Evolutionary conservation across 2,329 filamentous ascomycete species (phyloP).

Genomic region (Colletotrichum filicis): DNA sequence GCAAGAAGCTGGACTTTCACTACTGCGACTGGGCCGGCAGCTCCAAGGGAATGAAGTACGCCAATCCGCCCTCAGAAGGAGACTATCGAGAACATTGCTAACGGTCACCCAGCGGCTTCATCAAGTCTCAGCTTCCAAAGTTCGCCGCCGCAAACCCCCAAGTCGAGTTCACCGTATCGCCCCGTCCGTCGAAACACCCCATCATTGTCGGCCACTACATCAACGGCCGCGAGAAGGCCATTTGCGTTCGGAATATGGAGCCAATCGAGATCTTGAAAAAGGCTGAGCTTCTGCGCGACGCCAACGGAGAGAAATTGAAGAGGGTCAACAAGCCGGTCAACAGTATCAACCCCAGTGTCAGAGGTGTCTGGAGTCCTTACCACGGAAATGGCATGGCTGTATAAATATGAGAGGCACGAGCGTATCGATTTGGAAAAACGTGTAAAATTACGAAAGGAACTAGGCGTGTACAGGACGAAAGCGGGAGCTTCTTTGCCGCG

Average conservation of each 20-base stretch:
- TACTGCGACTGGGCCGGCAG: conserved; percentile 98
- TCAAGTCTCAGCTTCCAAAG: conserved; percentile 77
- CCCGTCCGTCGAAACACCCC: conserved; percentile 89
- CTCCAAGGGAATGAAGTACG: conserved; percentile 92
- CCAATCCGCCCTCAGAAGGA: not conserved
- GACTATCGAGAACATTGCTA: conserved; percentile 35
- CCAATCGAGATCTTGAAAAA: conserved; percentile 85
- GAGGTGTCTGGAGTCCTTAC: conserved; percentile 78
- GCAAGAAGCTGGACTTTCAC: conserved; percentile 94
- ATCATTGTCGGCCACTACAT: conserved; percentile 91
- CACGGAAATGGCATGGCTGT: conserved; percentile 69
- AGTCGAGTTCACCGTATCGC: conserved; percentile 92
- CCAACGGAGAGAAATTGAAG: conserved; percentile 79
- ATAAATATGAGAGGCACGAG: conserved; percentile 44
- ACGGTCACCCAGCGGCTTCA: conserved; percentile 73
- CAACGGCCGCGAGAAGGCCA: conserved; percentile 85
- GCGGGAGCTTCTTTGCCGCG: conserved; percentile 5
- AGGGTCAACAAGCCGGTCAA: conserved; percentile 71
- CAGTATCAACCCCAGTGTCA: conserved; percentile 73
- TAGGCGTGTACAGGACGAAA: conserved; percentile 12
- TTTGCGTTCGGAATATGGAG: conserved; percentile 90
- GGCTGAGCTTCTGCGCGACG: conserved; percentile 76
- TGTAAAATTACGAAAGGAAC: conserved; percentile 25
- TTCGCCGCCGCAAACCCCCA: conserved; percentile 87
- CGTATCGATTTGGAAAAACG: conserved; percentile 6